These are phyloP conservation scores for Ploettnerulaceae sp. DNA, from an alignment of 2,329 filamentous ascomycete species.

Conservation along the genomic window DNA sequence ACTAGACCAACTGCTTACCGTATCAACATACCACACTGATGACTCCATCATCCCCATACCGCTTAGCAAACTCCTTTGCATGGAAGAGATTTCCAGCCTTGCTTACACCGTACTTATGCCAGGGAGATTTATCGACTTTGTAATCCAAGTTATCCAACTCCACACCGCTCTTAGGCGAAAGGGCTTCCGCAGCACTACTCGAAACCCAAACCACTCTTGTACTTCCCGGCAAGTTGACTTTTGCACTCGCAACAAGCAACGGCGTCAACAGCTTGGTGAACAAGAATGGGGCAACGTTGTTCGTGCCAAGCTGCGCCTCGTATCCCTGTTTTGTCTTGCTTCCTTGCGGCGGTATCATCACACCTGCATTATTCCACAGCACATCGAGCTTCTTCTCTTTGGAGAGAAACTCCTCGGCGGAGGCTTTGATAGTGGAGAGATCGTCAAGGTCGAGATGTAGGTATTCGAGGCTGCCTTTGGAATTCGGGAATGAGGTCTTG, in stretches of 20 bases:
- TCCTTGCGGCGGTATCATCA: slow-evolving; percentile 36
- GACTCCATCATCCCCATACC: slow-evolving; percentile 24
- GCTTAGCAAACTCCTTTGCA: slow-evolving; percentile 24
- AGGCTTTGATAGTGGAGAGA: slow-evolving; percentile 37
- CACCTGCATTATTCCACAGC: slow-evolving; percentile 39
- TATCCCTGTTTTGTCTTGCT: slow-evolving; percentile 34
- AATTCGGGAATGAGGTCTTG: slow-evolving; percentile 29
- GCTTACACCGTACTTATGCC: slow-evolving; percentile 25
- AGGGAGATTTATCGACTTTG: slow-evolving; percentile 17
- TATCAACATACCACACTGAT: slow-evolving; percentile 25
- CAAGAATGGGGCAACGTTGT: slow-evolving; percentile 36
- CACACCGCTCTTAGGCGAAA: slow-evolving; percentile 22
- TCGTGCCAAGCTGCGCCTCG: slow-evolving; percentile 37
- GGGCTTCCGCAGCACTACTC: slow-evolving; percentile 28
- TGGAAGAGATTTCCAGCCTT: slow-evolving; percentile 30
- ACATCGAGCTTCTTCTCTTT: slow-evolving; percentile 38
- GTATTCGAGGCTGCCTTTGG: slow-evolving; percentile 35
- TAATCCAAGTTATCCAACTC: slow-evolving; percentile 28
- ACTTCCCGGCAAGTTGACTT: slow-evolving; percentile 20
- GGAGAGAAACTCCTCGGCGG: slow-evolving; percentile 36
- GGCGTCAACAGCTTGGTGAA: slow-evolving; percentile 38
- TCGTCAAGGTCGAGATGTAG: slow-evolving; percentile 39
- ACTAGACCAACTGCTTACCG: too few species aligned
- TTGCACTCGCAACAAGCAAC: slow-evolving; percentile 32
- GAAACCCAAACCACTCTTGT: slow-evolving; percentile 36